Base-by-base conservation (phyloP, 495 filamentous ascomycete species). In the Apiosordaria backusii region DNA sequence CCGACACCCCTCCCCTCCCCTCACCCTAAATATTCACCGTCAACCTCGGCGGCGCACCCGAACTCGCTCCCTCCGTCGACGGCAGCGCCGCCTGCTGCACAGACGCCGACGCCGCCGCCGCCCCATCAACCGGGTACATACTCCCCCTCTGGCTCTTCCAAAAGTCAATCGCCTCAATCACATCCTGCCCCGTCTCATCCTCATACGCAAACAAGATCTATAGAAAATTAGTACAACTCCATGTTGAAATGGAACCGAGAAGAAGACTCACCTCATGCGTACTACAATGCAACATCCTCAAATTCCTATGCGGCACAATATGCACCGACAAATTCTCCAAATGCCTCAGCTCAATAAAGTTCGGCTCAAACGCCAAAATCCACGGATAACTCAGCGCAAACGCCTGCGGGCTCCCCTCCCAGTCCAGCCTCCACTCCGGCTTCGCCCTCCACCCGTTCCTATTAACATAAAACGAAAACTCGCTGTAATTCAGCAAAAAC, bases 391-490 rank as follows among this genome's bases (percentile, higher is more conserved):
- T 96, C 50, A 98, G 85, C 0, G 96, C 95, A 75, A 99, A 99
- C 52, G 89, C 85, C 70, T 89, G 88, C 61, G 96, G 96, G 54
- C 85, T 90, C 61, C 96, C 96, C 79, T 99, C 96, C 96, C 96
- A 99, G 27, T 91, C 90, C 71, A 99, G 96, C 67, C 87, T 89
- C 96, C 96, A 99, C 73, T 99, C 96, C 19, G 93, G 90, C 67
- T 93, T 84, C 40, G 94, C 93, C 62, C 96, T 86, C 96, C 96
- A 99, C 25, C 96, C 96, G 75, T 99, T 97, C 61, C 95, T 87
- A 78, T 99, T 98, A 71, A 99, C 95, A 72, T 97, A 99, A 84
- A 99, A 98, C 21, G 91, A 96, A 76, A 97, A 98, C 71, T 99
- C 96, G 22, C 91, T 92, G 78, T 99, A 99, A 76, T 97, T 97